Conservation (phyloP, 2,329 filamentous ascomycete genomes). For the Alternaria postmessia region DNA sequence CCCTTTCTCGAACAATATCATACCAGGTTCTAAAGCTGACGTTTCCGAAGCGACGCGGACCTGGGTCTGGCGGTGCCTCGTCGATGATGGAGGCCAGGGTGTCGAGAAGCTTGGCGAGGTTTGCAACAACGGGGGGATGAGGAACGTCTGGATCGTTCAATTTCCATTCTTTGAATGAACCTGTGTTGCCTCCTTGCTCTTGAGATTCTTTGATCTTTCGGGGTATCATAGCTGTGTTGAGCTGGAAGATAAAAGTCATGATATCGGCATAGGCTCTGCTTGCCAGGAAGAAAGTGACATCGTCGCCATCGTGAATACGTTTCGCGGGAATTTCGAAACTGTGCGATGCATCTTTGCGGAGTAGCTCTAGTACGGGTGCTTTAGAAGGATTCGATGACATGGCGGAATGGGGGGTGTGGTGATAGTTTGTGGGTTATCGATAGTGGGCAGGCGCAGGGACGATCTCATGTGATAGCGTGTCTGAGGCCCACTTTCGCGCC, state of each 20-base stretch:
- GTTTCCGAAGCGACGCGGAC: constrained; percentile 91
- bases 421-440: constrained; percentile 3
- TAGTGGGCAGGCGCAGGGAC: constrained; percentile 1
- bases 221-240: constrained; percentile 87
- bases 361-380: constrained; percentile 30
- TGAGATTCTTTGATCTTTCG: constrained; percentile 56
- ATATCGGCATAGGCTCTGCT: constrained; percentile 88
- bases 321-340: constrained; percentile 75
- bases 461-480: constrained; percentile 32
- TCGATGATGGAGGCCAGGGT: constrained; percentile 73
- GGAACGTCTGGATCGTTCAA: constrained; percentile 54
- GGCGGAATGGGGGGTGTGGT: constrained; percentile 17
- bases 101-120: constrained; percentile 71
- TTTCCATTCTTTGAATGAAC: constrained; percentile 62
- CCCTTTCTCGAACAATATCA: constrained; percentile 69
- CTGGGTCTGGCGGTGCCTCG: constrained; percentile 82
- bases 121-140: constrained; percentile 66
- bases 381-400: constrained; percentile 33
- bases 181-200: constrained; percentile 39
- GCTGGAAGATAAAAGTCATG: constrained; percentile 84
- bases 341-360: constrained; percentile 33
- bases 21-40: constrained; percentile 88
- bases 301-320: constrained; percentile 81
- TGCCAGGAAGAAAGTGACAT: constrained; percentile 81
- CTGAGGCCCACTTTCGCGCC: constrained; percentile 14